Evolutionary conservation across 2,329 filamentous ascomycete species (phyloP).

Genomic region (Aspergillus carbonarius): DNA sequence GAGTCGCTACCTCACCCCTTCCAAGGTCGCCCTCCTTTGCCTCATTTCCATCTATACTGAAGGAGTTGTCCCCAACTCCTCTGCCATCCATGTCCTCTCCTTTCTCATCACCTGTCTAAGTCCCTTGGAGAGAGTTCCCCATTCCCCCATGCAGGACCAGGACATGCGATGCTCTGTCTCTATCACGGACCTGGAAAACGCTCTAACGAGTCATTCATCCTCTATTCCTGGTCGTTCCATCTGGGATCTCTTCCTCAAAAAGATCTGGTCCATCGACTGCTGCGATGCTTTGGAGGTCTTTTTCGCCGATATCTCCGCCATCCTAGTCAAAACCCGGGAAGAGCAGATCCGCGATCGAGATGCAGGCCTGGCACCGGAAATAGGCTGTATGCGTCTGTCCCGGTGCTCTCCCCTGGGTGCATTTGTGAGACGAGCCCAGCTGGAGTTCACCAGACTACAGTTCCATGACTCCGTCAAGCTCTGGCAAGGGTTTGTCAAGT

Average conservation of each 20-base stretch:
- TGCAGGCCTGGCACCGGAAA: constrained; percentile 50
- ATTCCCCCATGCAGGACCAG: constrained; percentile 23
- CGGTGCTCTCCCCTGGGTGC: constrained; percentile 75
- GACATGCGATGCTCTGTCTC: constrained; percentile 35
- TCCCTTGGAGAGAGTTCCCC: constrained; percentile 33
- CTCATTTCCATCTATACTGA: constrained; percentile 80
- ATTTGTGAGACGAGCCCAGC: constrained; percentile 71
- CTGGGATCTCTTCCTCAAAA: constrained; percentile 81
- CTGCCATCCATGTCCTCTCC: constrained; percentile 73
- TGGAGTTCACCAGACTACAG: constrained; percentile 77
- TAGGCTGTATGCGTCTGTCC: constrained; percentile 61
- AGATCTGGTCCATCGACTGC: constrained; percentile 80
- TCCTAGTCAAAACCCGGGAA: constrained; percentile 64
- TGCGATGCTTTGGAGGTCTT: constrained; percentile 78
- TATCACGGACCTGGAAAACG: constrained; percentile 50
- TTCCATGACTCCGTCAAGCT: constrained; percentile 77
- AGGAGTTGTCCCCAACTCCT: constrained; percentile 64
- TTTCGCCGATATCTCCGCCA: constrained; percentile 59
- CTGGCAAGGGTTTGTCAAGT: constrained; percentile 80
- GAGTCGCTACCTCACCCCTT: constrained; percentile 82
- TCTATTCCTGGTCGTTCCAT: constrained; percentile 71
- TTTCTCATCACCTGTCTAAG: constrained; percentile 74
- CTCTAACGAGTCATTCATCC: constrained; percentile 47
- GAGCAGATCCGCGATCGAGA: constrained; percentile 59
- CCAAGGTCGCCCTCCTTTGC: constrained; percentile 78